Percentiles rank a stretch among this genome's conserved stretches.
These are phyloP conservation scores for Rosa hybrid DNA, from an alignment of 331 rosid species.

Conservation along the genomic window DNA sequence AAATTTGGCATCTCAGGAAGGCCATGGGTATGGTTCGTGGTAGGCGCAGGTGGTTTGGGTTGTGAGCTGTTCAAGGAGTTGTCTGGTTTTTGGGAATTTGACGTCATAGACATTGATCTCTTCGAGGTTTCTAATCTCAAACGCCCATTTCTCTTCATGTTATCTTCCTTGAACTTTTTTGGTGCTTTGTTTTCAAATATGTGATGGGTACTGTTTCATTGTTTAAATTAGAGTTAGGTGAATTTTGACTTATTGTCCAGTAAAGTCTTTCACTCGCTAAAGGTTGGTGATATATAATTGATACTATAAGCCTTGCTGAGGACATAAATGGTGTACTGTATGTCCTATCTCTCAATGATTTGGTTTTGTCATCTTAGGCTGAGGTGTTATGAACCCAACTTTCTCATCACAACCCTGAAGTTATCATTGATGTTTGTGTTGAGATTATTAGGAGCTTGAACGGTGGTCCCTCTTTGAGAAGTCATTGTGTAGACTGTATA, in stretches of 20 bases:
- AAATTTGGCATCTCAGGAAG: no score
- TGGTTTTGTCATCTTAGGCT: neutral
- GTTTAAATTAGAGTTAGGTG: no score
- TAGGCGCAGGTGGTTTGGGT: constrained; percentile 88
- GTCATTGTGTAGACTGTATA: neutral
- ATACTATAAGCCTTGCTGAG: no score
- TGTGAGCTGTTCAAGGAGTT: constrained; percentile 80
- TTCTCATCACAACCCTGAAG: neutral
- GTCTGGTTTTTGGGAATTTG: constrained; percentile 72
- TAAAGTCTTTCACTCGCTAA: no score
- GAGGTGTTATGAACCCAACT: neutral
- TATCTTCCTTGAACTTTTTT: no score
- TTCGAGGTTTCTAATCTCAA: constrained; percentile 94
- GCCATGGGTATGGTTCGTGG: constrained; percentile 42
- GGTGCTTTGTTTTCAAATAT: no score
- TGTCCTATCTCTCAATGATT: no score
- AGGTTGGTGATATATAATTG: no score
- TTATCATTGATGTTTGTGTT: neutral
- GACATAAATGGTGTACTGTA: neutral
- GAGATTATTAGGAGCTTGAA: neutral
- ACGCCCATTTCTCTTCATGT: constrained; percentile 92
- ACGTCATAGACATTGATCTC: constrained; percentile 92
- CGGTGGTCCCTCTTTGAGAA: no score
- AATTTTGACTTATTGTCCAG: no score
- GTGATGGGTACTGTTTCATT: no score